Conservation (phyloP, 306 rosid species). For the Sphenostylis stenocarpa region DNA sequence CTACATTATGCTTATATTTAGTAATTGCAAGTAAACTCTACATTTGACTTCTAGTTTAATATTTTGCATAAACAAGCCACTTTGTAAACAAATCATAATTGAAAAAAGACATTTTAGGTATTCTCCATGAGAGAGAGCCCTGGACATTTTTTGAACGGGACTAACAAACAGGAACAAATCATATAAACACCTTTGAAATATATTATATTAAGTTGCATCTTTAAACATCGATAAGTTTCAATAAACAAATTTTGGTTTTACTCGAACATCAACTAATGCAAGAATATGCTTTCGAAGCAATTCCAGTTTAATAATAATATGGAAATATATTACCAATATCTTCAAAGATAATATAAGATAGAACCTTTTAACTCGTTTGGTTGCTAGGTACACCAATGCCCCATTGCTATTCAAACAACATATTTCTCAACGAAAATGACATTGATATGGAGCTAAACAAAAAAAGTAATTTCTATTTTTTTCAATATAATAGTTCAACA, state of each 20-base stretch:
- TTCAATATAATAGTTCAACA: neutral
- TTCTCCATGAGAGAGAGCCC: neutral
- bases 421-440: neutral
- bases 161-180: neutral
- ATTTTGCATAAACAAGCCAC: neutral
- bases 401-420: neutral
- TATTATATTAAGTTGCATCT: neutral
- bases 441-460: neutral
- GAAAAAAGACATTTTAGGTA: neutral
- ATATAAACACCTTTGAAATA: neutral
- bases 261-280: neutral
- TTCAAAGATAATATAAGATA: neutral
- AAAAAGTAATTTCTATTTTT: neutral
- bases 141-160: neutral
- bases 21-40: neutral
- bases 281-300: neutral
- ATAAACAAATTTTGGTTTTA: neutral
- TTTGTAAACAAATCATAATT: constrained; percentile 8
- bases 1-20: neutral
- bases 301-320: neutral
- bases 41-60: constrained; percentile 17
- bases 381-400: neutral
- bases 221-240: neutral
- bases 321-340: constrained; percentile 15
- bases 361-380: neutral